A percentile compares a stretch with the other conserved stretches of the same genome.
These are phyloP conservation scores for Calocybe indica DNA, from an alignment of 768 basidiomycete species.

Conservation along the genomic window DNA sequence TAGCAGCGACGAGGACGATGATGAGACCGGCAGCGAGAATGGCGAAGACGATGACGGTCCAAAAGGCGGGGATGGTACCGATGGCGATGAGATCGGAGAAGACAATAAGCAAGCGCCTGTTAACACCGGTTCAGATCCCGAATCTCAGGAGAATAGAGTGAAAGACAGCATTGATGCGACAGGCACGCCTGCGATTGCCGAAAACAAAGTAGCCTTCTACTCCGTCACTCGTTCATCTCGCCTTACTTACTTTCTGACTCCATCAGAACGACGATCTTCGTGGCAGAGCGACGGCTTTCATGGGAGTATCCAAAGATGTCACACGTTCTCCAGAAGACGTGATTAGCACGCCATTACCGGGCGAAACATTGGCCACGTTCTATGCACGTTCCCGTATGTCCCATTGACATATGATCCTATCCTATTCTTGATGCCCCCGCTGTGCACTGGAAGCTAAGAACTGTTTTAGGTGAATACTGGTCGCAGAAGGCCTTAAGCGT, in stretches of 20 bases:
- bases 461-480: constrained; percentile 66
- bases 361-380: constrained; percentile 79
- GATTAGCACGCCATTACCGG: constrained; percentile 75
- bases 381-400: constrained; percentile 73
- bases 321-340: constrained; percentile 63
- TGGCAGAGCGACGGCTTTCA: constrained; percentile 28
- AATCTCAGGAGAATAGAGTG: constrained; percentile 7
- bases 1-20: constrained; percentile 57
- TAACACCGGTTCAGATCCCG: constrained; percentile 20
- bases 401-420: too few relatives aligned
- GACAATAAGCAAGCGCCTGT: constrained; percentile 8
- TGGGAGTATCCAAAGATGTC: constrained; percentile 60
- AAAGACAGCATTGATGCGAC: neutral
- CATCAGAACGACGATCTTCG: neutral
- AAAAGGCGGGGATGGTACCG: constrained; percentile 6
- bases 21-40: constrained; percentile 51
- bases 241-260: too few relatives aligned
- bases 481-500: constrained; percentile 57
- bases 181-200: constrained; percentile 10
- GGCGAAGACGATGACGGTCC: constrained; percentile 41
- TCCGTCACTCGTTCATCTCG: neutral
- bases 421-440: neutral
- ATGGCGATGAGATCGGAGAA: neutral
- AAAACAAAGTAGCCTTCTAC: constrained; percentile 12
- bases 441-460: neutral